Base-by-base conservation (phyloP, 768 basidiomycete species). In the Rhodotorula paludigena region DNA sequence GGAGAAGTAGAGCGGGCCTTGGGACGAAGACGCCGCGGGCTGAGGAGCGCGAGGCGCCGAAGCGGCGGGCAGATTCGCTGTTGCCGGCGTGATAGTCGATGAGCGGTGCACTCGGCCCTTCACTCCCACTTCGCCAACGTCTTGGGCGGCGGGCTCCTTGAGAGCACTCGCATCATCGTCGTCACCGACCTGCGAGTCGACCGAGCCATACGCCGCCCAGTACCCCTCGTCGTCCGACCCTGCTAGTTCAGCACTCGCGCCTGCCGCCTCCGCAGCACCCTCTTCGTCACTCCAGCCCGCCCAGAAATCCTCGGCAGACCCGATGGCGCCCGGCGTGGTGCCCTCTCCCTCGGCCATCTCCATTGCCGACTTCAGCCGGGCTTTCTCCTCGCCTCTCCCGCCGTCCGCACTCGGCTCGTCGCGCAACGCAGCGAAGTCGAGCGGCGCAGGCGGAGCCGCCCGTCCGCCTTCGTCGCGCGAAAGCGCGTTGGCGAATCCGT, bases 271-370 rank as follows among this genome's bases (percentile, higher is more conserved):
- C 11, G 25, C 30, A 3, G n/a, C 58, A 1, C 36, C 55, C 30
- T 64, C 63, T 9, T 57, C 63, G 23, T 63, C 62, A 30, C 55
- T 57, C 62, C 67, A 68, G 2, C 61, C 61, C 14, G 57, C 57
- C 67, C 67, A 68, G 30, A 68, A 68, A 32, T 68, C 62, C 8
- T 59, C 36, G 12, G 67, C 57, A 2, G 47, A 54, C 0, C 62
- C 67, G 41, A 60, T 60, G 23, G 62, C 67, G 2, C 67, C 67
- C 0, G 62, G 62, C 3, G 61, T 68, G 10, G 62, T 54, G 4
- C 62, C 67, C 20, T 68, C 57, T 14, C 67, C 62, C 48, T 68
- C 62, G 20, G 45, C 57, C 62, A 60, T 60, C 21, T 63, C 61
- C 35, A 25, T 9, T 15, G 54, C 54, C 38, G 38, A 20, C 12